Evolutionary conservation across 108 stramenopile genomes (phyloP), one percentile per base, ranked within the genome.

Genomic region (Conticribra guillardii): DNA sequence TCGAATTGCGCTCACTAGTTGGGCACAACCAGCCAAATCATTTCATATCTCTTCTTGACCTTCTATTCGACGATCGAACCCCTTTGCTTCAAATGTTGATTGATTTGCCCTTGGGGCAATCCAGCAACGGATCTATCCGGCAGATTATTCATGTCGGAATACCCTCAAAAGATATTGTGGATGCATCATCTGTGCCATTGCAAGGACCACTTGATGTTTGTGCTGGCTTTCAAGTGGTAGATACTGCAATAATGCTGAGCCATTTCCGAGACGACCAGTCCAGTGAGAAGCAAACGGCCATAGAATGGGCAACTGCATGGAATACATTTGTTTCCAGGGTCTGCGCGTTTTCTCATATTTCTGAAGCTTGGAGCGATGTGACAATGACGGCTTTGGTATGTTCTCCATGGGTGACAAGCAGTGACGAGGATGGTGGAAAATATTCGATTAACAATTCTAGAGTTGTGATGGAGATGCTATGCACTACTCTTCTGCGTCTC

Each of bases 231-330:
- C 66, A 84, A 55, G 48, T 82, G 4, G 65, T 90, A 24, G 77
- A 86, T 49, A 53, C 53, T 2, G 66, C 64, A 18, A 71, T 47
- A 7, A 50, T 87, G 37, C 28, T 67, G 0, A 26, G 32, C 24
- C 49, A 69, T 63, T 34, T 77, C 32, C 15, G 54, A 57, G 53
- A 18, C 21, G 18, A 18, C n/a, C 27, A 55, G 31, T 46, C 65
- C 5, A 49, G 50, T 70, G 16, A 41, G 0, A 32, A 61, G 48
- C 59, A 77, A 31, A 52, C 51, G 17, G 55, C 73, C 23, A 59
- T 37, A 27, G 69, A 73, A 58, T 90, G 89, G 89, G 79, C 84
- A 9, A 50, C 67, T 8, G 53, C 81, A 28, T 90, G 84, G 82
- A 90, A 90, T 58, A 47, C 37, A 26, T 71, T 73, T 15, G 85